Evolutionary conservation across 148 eudicot genomes (phyloP), one percentile per base, ranked within the genome.

Genomic region (Silene uniflora): DNA sequence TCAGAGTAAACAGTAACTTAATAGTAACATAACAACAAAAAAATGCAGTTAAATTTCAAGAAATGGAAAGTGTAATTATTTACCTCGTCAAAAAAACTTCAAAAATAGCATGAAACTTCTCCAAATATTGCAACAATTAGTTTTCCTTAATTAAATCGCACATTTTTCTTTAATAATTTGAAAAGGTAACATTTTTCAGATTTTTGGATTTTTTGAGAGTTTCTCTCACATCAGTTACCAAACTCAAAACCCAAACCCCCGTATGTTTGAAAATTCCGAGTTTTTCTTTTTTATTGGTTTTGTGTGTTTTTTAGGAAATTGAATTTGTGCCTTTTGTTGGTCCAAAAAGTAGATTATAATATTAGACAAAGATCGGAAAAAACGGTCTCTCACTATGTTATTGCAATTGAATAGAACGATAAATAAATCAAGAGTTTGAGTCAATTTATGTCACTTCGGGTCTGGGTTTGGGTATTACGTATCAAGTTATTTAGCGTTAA

Each of bases 211-310:
- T 69, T 55, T 52, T 76, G 10, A 1, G 19, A 12, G 24, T 74
- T 76, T 60, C 66, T 76, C 74, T 35, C 54, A 59, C 60, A 74
- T 52, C 63, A 11, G 19, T 61, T 55, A 8, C 73, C 6, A 62
- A 19, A 76, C 71, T 70, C 56, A 76, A 80, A 73, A 65, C 77
- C 73, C 64, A 39, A 75, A 76, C 61, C 71, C 62, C 71, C 73
- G 39, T 59, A 13, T 23, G 39, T 72, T 72, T 72, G 58, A 69
- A 69, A 10, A 12, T 22, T 13, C 0, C 18, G 23, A 47, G 23
- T 11, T 19, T 69, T 69, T 39, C 16, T 32, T n/a, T 17, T 16
- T 5, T 42, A 11, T 16, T 29, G n/a, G 16, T 16, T 61, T 32
- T 44, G 23, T 65, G 18, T 10, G 14, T 16, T 55, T 16, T 55